Evolutionary conservation across 2,329 filamentous ascomycete species (phyloP).

Genomic region (Exutisphaerella laricina): DNA sequence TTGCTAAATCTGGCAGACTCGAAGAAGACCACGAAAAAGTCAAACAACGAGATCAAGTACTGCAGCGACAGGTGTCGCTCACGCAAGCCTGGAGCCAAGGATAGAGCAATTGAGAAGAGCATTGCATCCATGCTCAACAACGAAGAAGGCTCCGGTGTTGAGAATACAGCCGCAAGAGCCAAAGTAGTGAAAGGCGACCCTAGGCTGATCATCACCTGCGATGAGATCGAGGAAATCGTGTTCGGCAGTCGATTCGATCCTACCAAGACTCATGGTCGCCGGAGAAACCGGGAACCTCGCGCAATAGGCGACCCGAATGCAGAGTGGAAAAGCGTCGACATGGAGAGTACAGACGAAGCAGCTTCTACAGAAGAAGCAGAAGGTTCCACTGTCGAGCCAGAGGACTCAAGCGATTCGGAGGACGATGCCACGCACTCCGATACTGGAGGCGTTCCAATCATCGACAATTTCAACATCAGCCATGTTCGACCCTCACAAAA

Average conservation of each 20-base stretch:
- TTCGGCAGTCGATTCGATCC: conserved; percentile 46
- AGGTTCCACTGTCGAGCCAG: no score
- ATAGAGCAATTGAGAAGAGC: conserved; percentile 49
- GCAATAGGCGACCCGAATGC: conserved; percentile 35
- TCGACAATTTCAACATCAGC: conserved; percentile 5
- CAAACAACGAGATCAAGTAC: conserved; percentile 44
- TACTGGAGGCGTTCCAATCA: conserved; percentile 18
- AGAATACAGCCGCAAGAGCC: conserved; percentile 30
- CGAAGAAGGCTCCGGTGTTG: conserved; percentile 29
- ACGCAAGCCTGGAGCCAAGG: conserved; percentile 40
- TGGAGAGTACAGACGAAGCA: conserved; percentile 28
- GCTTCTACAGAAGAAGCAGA: no score
- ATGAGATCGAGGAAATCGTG: conserved; percentile 46
- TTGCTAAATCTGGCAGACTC: conserved; percentile 7
- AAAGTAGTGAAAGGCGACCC: conserved; percentile 47
- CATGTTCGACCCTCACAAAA: conserved; percentile 37
- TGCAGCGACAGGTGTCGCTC: conserved; percentile 53
- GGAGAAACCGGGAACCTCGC: conserved; percentile 43
- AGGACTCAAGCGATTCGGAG: conserved; percentile 16
- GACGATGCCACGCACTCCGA: conserved; percentile 11
- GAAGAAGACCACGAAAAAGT: conserved; percentile 26
- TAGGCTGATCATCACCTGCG: conserved; percentile 46
- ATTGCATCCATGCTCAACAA: conserved; percentile 43
- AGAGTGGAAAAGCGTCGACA: conserved; percentile 43
- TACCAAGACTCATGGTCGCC: conserved; percentile 41